These are phyloP conservation scores for Filobasidium wieringae DNA, from an alignment of 768 basidiomycete genomes.

Conservation along the genomic window DNA sequence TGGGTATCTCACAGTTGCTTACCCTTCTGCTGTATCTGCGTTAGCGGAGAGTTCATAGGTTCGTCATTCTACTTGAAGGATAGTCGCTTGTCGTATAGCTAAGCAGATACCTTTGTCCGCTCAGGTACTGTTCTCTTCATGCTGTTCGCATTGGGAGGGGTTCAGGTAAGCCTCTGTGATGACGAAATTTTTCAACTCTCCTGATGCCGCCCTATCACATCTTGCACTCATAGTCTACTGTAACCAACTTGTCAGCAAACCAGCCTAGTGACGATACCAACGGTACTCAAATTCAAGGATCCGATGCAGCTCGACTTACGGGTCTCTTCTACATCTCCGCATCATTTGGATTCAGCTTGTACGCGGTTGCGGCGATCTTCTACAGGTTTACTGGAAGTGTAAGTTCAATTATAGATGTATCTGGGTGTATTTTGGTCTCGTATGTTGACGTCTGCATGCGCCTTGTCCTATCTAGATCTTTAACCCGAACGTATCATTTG, in stretches of 20 bases:
- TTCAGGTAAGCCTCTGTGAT: constrained; percentile 16
- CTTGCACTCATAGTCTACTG: constrained; percentile 25
- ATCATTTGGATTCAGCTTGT: constrained; percentile 29
- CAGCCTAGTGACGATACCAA: constrained; percentile 6
- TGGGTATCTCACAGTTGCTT: neutral
- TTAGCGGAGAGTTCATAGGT: constrained; percentile 31
- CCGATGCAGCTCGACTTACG: constrained; percentile 18
- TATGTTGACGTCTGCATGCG: neutral
- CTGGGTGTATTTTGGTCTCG: neutral
- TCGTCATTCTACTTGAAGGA: too few relatives aligned
- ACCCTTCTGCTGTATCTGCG: too few relatives aligned
- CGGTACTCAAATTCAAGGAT: constrained; percentile 12
- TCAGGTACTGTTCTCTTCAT: constrained; percentile 26
- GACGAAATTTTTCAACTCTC: neutral
- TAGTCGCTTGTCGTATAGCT: neutral
- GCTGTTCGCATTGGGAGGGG: constrained; percentile 11
- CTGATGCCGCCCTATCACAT: too few relatives aligned
- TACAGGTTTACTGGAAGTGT: constrained; percentile 33
- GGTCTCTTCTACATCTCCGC: constrained; percentile 25
- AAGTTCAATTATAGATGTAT: constrained; percentile 18
- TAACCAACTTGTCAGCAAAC: constrained; percentile 14
- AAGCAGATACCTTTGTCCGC: neutral
- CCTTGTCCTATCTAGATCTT: constrained; percentile 2
- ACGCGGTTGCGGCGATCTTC: constrained; percentile 30
- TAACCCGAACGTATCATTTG: constrained; percentile 21